Evolutionary conservation across 805 yeast genomes (phyloP).

Genomic region (Saccharomyces kudriavzevii): DNA sequence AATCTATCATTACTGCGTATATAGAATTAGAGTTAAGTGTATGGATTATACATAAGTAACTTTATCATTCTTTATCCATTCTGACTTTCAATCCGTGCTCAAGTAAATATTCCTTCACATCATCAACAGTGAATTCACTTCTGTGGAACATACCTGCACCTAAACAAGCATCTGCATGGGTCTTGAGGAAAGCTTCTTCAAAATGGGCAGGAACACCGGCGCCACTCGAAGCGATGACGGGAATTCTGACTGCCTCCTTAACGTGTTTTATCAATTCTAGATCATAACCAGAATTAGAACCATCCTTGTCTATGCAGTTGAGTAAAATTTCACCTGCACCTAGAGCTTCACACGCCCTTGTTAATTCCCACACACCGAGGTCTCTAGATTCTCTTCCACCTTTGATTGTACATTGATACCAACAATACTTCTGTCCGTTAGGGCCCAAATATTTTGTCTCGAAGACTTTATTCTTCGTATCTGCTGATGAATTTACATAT

Average conservation of each 20-base stretch:
- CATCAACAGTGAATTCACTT: conserved; percentile 79
- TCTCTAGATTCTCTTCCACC: conserved; percentile 93
- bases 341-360: conserved; percentile 77
- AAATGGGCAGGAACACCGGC: conserved; percentile 94
- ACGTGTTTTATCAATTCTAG: conserved; percentile 74
- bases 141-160: conserved; percentile 99
- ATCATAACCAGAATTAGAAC: conserved; percentile 90
- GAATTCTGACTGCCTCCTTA: conserved; percentile 69
- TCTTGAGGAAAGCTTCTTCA: conserved; percentile 72
- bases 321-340: conserved; percentile 95
- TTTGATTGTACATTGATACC: conserved; percentile 92
- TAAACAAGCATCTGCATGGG: conserved; percentile 89
- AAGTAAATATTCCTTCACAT: conserved; percentile 65
- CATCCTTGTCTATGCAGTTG: conserved; percentile 95
- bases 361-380: conserved; percentile 84
- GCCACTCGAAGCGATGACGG: conserved; percentile 96
- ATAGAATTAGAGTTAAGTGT: not conserved
- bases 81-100: conserved; percentile 65
- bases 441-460: conserved; percentile 67
- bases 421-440: conserved; percentile 80
- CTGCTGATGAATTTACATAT: conserved; percentile 53
- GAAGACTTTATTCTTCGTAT: conserved; percentile 55
- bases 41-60: not conserved
- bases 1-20: not conserved
- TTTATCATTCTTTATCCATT: conserved; percentile 35